phyloP scores from a whole-genome alignment of 1,284 basidiomycete genomes.

The Exsudoporus floridanus region DNA sequence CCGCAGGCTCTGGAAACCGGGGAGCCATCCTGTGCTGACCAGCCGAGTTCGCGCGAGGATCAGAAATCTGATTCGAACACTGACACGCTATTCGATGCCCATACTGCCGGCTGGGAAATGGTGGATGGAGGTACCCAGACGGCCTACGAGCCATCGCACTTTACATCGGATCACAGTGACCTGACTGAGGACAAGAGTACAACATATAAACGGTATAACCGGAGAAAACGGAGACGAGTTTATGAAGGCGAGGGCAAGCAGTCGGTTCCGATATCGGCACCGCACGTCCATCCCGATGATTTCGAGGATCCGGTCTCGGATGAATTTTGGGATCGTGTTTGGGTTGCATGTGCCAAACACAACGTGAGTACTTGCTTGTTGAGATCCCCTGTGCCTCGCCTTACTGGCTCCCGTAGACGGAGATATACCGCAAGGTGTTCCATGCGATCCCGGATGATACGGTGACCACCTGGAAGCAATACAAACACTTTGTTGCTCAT shows the following conservation, averaged over 20 bases:
- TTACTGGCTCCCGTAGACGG: conserved; percentile 58
- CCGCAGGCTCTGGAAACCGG: conserved; percentile 34
- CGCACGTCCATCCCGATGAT: conserved; percentile 70
- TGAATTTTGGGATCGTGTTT: conserved; percentile 84
- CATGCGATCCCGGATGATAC: conserved; percentile 88
- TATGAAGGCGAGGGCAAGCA: conserved; percentile 53
- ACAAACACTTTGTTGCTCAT: conserved; percentile 79
- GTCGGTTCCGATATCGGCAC: conserved; percentile 65
- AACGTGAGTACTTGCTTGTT: conserved; percentile 59
- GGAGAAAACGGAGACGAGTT: conserved; percentile 63
- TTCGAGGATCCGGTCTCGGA: conserved; percentile 89
- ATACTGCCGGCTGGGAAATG: conserved; percentile 42
- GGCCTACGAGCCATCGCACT: conserved; percentile 49
- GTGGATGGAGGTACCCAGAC: conserved; percentile 40
- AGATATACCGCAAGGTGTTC: conserved; percentile 93
- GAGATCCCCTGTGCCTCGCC: conserved; percentile 11
- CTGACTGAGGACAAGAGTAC: conserved; percentile 51
- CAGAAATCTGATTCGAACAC: conserved; percentile 18
- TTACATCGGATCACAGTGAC: conserved; percentile 45
- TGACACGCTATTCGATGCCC: conserved; percentile 31
- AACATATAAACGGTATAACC: conserved; percentile 47
- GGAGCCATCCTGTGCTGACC: conserved; percentile 38
- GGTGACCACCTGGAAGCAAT: conserved; percentile 92
- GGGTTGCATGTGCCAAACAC: conserved; percentile 81
- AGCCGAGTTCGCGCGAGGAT: conserved; percentile 19